Conservation (phyloP, 2,329 filamentous ascomycete genomes). For the Metarhizium sp. region DNA sequence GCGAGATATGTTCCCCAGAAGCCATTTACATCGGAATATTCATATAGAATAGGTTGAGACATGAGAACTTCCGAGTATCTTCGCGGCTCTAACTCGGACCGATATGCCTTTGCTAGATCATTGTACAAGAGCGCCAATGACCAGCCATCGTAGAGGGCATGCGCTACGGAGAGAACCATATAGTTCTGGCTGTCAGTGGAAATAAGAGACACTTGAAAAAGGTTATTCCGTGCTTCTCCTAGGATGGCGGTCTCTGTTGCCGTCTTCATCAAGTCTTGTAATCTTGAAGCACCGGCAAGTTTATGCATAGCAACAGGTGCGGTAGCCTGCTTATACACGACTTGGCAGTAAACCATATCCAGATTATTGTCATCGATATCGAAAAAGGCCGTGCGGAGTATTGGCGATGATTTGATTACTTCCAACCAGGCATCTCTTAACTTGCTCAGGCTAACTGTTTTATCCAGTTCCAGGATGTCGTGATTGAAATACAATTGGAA, state of each 20-base stretch:
- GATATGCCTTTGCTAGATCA: constrained; percentile 60
- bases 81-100: constrained; percentile 28
- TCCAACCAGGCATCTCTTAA: constrained; percentile 53
- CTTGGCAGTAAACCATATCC: constrained; percentile 39
- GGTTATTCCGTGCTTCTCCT: constrained; percentile 22
- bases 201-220: constrained; percentile 42
- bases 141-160: constrained; percentile 86
- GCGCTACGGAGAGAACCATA: constrained; percentile 63
- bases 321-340: constrained; percentile 24
- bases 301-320: constrained; percentile 12
- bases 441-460: constrained; percentile 41
- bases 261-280: constrained; percentile 24
- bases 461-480: constrained; percentile 57
- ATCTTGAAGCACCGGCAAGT: constrained; percentile 21
- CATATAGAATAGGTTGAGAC: constrained; percentile 4
- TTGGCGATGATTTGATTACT: constrained; percentile 53
- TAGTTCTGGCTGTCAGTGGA: constrained; percentile 25
- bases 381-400: constrained; percentile 67
- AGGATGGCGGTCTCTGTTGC: constrained; percentile 28
- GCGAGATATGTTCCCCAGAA: constrained; percentile 69
- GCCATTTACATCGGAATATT: constrained; percentile 13
- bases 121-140: constrained; percentile 67
- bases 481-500: constrained; percentile 79
- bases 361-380: constrained; percentile 53
- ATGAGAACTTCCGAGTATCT: constrained; percentile 20